These are phyloP conservation scores for Penicillium sp. DNA, from an alignment of 2,329 filamentous ascomycete species.

Conservation along the genomic window DNA sequence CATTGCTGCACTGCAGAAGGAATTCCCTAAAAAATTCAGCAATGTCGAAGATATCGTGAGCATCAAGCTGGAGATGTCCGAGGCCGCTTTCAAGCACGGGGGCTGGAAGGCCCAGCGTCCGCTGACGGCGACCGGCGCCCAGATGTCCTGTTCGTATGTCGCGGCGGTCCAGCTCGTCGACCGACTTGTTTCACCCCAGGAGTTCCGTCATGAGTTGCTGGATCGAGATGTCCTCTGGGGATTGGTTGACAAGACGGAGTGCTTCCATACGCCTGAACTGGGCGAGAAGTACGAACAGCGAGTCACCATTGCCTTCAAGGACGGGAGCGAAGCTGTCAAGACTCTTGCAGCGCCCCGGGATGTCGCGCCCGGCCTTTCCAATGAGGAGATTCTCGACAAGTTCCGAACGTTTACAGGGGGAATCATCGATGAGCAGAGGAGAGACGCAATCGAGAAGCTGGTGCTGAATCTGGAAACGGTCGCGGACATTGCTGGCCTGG, in stretches of 20 bases:
- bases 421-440: constrained; percentile 1
- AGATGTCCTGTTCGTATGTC: constrained; percentile 6
- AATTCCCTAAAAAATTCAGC: too few species aligned
- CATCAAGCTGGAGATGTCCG: constrained; percentile 4
- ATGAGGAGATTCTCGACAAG: neutral
- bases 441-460: constrained; percentile 8
- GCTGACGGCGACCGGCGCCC: neutral
- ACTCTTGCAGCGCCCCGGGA: too few species aligned
- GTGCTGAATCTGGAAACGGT: constrained; percentile 1
- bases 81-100: constrained; percentile 6
- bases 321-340: too few species aligned
- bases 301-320: neutral
- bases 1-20: constrained; percentile 2
- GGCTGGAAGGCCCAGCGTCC: constrained; percentile 1
- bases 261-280: neutral
- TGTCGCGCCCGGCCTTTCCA: neutral
- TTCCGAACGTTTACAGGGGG: constrained; percentile 3
- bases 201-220: neutral
- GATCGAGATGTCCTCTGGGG: constrained; percentile 1
- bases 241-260: constrained; percentile 2
- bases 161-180: constrained; percentile 1
- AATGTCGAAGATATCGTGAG: neutral
- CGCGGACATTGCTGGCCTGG: constrained; percentile 3
- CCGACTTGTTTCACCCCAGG: neutral
- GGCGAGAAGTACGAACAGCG: constrained; percentile 5